Evolutionary conservation across 192 early-diverging fungal genomes (phyloP).

Genomic region (Gryganskiella cystojenkinii): DNA sequence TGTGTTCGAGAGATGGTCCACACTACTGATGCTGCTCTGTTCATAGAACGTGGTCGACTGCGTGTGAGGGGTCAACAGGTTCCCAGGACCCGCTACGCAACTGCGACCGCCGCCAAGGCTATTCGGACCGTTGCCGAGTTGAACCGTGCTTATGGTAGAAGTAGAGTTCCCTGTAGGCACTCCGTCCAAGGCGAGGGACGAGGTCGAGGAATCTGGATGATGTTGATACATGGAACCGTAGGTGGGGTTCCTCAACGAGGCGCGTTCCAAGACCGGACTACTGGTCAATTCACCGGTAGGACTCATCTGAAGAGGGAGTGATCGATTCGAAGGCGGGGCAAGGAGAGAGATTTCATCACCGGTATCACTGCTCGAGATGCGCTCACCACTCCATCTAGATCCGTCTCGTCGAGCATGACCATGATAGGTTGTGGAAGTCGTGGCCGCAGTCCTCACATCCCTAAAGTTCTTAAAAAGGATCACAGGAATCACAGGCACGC

Average conservation of each 20-base stretch:
- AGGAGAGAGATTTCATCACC: constrained; percentile 6
- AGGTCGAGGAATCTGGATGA: constrained; percentile 18
- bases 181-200: constrained; percentile 21
- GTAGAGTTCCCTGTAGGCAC: background rate
- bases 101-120: background rate
- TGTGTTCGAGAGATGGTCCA: constrained; percentile 19
- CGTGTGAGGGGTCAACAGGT: constrained; percentile 27
- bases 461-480: constrained; percentile 47
- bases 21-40: constrained; percentile 39
- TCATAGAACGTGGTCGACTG: constrained; percentile 18
- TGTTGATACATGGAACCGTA: constrained; percentile 10
- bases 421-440: constrained; percentile 24
- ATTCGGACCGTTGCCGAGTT: background rate
- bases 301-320: no score
- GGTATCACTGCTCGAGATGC: constrained; percentile 43
- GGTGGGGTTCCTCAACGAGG: background rate
- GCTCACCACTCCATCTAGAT: constrained; percentile 46
- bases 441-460: constrained; percentile 30
- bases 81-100: constrained; percentile 18
- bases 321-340: background rate
- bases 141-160: background rate
- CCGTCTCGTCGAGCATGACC: constrained; percentile 32
- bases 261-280: no score
- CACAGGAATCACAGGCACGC: constrained; percentile 17
- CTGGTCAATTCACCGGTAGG: no score